Conservation (phyloP, 495 filamentous ascomycete genomes). For the Trichoderma virens region DNA sequence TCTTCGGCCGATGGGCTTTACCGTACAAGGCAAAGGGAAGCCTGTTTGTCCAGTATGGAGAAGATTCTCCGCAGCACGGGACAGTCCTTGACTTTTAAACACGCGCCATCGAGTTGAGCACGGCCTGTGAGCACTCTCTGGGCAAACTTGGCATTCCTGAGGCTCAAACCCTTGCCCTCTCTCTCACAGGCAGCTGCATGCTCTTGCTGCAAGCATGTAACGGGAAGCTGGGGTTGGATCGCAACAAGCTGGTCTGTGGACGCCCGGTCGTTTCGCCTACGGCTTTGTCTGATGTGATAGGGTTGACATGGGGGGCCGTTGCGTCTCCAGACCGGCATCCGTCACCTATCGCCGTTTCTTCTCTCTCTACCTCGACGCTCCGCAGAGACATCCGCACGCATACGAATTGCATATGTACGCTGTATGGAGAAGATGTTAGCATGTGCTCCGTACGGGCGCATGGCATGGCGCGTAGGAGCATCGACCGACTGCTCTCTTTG, state of each 20-base stretch:
- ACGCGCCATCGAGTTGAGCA: not conserved
- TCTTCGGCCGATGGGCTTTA: not conserved
- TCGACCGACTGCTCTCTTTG: not conserved
- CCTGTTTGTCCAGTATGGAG: not conserved
- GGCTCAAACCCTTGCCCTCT: not conserved
- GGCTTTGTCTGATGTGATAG: not conserved
- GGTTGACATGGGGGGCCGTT: not conserved
- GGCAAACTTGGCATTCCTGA: not conserved
- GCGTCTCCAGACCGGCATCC: not conserved
- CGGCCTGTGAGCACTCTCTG: constrained; percentile 3
- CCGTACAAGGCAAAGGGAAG: not conserved
- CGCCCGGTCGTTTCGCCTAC: not conserved
- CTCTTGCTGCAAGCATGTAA: not conserved
- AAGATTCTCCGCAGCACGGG: not conserved
- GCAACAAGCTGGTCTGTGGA: not conserved
- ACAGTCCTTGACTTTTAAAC: not conserved
- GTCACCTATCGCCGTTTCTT: not conserved
- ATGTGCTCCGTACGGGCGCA: not conserved
- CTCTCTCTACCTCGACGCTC: not conserved
- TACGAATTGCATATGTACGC: not conserved
- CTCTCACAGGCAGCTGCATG: constrained; percentile 2
- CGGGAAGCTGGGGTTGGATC: constrained; percentile 6
- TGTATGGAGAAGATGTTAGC: not conserved
- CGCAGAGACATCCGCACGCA: constrained; percentile 3
- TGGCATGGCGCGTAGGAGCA: not conserved